These are phyloP conservation scores for Leccinum disarticulatum DNA, from an alignment of 768 basidiomycete genomes.

Conservation along the genomic window DNA sequence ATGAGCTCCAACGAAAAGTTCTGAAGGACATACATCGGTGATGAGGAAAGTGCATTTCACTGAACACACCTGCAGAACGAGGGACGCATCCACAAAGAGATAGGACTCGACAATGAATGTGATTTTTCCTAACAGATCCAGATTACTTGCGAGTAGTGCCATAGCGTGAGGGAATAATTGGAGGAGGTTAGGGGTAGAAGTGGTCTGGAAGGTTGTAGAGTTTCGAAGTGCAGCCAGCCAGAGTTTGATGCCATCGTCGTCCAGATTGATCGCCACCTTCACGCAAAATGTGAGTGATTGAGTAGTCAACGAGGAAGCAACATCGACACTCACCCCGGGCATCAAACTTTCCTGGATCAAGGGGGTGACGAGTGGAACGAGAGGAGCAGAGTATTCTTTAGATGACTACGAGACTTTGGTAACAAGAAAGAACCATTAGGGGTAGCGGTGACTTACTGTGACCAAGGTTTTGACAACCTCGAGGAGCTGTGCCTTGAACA, in stretches of 20 bases:
- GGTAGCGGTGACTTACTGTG: constrained; percentile 43
- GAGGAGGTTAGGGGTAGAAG: constrained; percentile 52
- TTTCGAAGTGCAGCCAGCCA: constrained; percentile 76
- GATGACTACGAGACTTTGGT: constrained; percentile 51
- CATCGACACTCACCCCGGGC: constrained; percentile 43
- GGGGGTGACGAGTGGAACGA: constrained; percentile 58
- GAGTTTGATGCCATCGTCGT: constrained; percentile 73
- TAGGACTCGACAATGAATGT: constrained; percentile 75
- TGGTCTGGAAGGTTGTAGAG: constrained; percentile 49
- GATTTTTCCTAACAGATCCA: constrained; percentile 72
- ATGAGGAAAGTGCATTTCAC: neutral
- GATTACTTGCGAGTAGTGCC: constrained; percentile 59
- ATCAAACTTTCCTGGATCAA: constrained; percentile 65
- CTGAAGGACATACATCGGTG: constrained; percentile 35
- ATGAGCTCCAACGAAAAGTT: constrained; percentile 56
- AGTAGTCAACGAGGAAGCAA: neutral
- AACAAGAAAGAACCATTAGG: neutral
- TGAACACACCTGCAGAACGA: constrained; percentile 59
- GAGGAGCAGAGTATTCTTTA: constrained; percentile 55
- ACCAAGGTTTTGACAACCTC: constrained; percentile 69
- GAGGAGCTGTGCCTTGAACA: constrained; percentile 71
- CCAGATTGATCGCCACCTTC: constrained; percentile 67
- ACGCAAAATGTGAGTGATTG: constrained; percentile 5
- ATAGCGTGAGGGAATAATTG: constrained; percentile 67
- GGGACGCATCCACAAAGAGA: constrained; percentile 63